Evolutionary conservation across 202 grass and related monocot species (phyloP), one percentile per base, ranked within the genome.

Genomic region (Saccharum hybrid): DNA sequence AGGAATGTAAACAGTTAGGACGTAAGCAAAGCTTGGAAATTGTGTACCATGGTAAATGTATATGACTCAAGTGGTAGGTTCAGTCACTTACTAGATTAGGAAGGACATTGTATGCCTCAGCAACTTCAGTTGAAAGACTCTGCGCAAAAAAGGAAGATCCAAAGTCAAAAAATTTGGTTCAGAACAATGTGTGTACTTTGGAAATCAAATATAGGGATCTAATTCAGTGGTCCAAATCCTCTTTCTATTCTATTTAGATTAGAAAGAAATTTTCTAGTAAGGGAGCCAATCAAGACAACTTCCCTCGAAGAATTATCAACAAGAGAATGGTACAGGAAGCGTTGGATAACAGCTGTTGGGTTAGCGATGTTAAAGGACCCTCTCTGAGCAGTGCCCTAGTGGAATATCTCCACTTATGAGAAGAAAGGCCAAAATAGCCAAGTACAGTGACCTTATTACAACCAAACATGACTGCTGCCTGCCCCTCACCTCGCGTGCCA

Each of bases 61-160:
- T 63, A 76, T 26, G 49, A 43, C 36, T 56, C 40, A 76, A 72
- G 34, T 60, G 57, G 74, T 65, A 72, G 45, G 60, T 72, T 28
- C 63, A n/a, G 78, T 77, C 34, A 89, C 76, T 91, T 87, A 89
- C 96, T 87, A 98, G 82, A 91, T 95, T 95, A 83, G 92, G 96
- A 85, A 92, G 71, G 62, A 95, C 78, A 88, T 94, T 93, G 89
- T 93, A 98, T 19, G 96, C 92, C 65, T 95, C 87, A 2, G 89
- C 70, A 86, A 98, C 85, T 88, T 91, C 90, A 85, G 77, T 80
- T 85, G 90, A 91, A 87, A 98, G 78, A 82, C 68, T 70, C 96
- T 98, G 88, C 76, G 84, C 78, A 82, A 86, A 88, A 85, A 78
- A 16, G 12, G 57, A 67, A 82, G 8, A 16, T 63, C 34, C 42